Percentiles rank a stretch among this genome's conserved stretches.
Evolutionary conservation across 2,329 filamentous ascomycete species (phyloP).

Genomic region (Colletotrichum acutatum): DNA sequence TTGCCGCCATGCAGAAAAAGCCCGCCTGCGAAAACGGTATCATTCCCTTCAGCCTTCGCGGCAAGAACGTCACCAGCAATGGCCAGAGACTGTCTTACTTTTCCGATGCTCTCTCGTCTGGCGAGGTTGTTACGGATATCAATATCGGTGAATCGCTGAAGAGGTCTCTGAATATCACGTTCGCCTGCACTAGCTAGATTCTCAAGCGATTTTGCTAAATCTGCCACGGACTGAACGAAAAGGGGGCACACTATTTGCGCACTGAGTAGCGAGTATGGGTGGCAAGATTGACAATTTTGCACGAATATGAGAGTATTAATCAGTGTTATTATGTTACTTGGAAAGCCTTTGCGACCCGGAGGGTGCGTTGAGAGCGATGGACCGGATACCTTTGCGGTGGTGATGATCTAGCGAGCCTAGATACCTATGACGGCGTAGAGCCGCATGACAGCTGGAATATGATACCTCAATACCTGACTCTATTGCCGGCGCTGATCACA

Average conservation of each 20-base stretch:
- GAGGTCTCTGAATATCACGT: conserved; percentile 39
- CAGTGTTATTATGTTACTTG: not conserved
- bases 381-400: not conserved
- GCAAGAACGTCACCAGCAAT: conserved; percentile 61
- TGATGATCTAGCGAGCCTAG: not conserved
- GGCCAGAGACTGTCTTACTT: conserved; percentile 67
- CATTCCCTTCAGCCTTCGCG: conserved; percentile 65
- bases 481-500: too few species aligned
- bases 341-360: not conserved
- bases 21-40: conserved; percentile 65
- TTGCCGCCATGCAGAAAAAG: conserved; percentile 52
- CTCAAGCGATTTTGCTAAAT: not conserved
- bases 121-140: conserved; percentile 63
- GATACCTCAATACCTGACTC: not conserved
- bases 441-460: not conserved
- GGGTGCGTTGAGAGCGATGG: not conserved
- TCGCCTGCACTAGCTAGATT: conserved; percentile 4
- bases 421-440: not conserved
- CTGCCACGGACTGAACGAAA: not conserved
- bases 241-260: not conserved
- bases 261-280: not conserved
- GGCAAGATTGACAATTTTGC: not conserved
- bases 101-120: conserved; percentile 61
- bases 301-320: conserved; percentile 8
- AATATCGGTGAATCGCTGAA: conserved; percentile 52